Conservation (phyloP, 1,139 yeast genomes). For the Magnusiomyces paraingens region DNA sequence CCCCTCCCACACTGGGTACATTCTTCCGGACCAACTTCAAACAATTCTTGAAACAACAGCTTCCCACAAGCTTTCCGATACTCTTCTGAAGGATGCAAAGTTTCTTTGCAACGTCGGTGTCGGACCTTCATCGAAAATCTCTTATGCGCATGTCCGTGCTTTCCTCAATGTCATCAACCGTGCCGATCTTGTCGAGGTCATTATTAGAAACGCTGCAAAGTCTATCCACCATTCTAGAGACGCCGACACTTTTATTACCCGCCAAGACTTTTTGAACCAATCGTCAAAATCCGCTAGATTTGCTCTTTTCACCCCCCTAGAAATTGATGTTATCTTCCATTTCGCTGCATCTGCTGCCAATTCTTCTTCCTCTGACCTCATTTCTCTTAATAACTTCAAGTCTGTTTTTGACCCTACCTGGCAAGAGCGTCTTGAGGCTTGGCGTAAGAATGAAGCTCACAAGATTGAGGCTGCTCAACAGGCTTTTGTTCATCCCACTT, state of each 20-base stretch:
- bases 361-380: constrained; percentile 28
- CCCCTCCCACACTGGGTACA: constrained; percentile 35
- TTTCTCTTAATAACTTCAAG: constrained; percentile 36
- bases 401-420: constrained; percentile 41
- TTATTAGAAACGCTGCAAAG: constrained; percentile 32
- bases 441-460: constrained; percentile 29
- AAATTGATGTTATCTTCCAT: constrained; percentile 40
- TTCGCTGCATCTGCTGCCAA: constrained; percentile 35
- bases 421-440: constrained; percentile 36
- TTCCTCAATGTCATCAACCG: constrained; percentile 39
- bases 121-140: constrained; percentile 32
- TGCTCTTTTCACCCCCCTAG: constrained; percentile 41
- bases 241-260: constrained; percentile 35
- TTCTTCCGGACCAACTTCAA: constrained; percentile 38
- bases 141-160: constrained; percentile 41
- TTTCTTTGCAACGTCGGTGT: constrained; percentile 33
- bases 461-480: constrained; percentile 39
- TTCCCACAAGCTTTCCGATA: constrained; percentile 39
- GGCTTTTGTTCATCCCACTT: constrained; percentile 35
- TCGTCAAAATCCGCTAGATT: constrained; percentile 38
- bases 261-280: constrained; percentile 36
- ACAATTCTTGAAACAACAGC: constrained; percentile 35
- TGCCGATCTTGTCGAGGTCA: constrained; percentile 38
- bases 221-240: constrained; percentile 14
- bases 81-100: constrained; percentile 34